phyloP scores from a whole-genome alignment of 176 grass and related monocot genomes.

The Olyra latifolia region DNA sequence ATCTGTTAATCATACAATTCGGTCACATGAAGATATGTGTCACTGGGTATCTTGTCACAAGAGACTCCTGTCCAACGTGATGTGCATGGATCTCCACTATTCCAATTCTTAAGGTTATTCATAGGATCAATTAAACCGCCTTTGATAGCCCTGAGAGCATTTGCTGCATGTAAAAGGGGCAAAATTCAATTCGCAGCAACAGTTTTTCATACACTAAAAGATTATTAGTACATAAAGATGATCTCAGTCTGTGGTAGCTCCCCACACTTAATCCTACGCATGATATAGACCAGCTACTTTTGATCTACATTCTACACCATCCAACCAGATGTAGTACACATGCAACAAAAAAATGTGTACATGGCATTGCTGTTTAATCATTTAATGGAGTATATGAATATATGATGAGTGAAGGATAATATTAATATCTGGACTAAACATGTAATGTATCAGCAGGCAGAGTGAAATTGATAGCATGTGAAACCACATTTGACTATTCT shows the following conservation, averaged over 20 bases:
- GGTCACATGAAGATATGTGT: conserved; percentile 62
- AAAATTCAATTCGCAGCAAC: background rate
- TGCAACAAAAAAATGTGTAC: no score
- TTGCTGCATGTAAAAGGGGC: conserved; percentile 44
- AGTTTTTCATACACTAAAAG: background rate
- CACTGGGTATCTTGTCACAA: conserved; percentile 43
- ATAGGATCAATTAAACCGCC: conserved; percentile 60
- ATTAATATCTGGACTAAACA: background rate
- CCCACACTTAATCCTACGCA: no score
- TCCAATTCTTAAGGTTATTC: conserved; percentile 73
- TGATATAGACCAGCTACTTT: no score
- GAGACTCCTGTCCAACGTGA: conserved; percentile 74
- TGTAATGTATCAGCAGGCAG: background rate
- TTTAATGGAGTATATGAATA: background rate
- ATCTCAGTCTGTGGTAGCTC: no score
- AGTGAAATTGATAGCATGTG: background rate
- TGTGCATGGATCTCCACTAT: conserved; percentile 78
- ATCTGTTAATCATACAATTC: conserved; percentile 59
- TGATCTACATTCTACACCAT: no score
- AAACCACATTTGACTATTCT: background rate
- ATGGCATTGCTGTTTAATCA: no score
- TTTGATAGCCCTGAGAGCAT: conserved; percentile 61
- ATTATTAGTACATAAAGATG: no score
- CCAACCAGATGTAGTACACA: no score
- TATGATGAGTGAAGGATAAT: background rate